Percentiles rank a stretch among this genome's conserved stretches.
phyloP scores from a whole-genome alignment of 805 yeast genomes.

The Saccharomycopsis schoenii region DNA sequence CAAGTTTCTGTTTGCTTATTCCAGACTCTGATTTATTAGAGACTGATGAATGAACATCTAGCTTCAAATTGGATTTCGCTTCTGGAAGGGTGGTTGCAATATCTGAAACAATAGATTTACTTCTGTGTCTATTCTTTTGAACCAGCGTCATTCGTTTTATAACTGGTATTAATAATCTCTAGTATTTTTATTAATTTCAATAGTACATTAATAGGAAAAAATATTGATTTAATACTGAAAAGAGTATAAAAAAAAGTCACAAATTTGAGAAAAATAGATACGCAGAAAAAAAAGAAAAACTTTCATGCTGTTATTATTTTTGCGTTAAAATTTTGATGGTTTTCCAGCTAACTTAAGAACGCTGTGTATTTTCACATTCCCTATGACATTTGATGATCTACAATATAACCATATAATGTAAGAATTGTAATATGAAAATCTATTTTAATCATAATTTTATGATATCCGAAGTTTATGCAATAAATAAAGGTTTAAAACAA shows the following conservation, averaged over 20 bases:
- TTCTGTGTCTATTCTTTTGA: conserved; percentile 26
- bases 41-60: neutral
- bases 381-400: no score
- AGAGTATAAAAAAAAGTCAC: neutral
- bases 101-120: conserved; percentile 51
- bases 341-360: no score
- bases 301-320: no score
- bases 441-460: no score
- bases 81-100: conserved; percentile 48
- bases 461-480: no score
- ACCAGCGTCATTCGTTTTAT: neutral
- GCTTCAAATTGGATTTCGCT: conserved; percentile 20
- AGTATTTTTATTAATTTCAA: neutral
- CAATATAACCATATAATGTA: no score
- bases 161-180: neutral
- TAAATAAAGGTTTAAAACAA: neutral
- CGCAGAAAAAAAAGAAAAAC: neutral
- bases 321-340: no score
- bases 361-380: no score
- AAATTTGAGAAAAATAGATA: neutral
- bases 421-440: no score
- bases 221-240: neutral
- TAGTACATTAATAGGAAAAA: neutral
- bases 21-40: neutral
- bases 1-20: conserved; percentile 3